A percentile compares a stretch with the other conserved stretches of the same genome.
phyloP scores from a whole-genome alignment of 169 alveolate genomes.

The Besnoitia besnoiti region DNA sequence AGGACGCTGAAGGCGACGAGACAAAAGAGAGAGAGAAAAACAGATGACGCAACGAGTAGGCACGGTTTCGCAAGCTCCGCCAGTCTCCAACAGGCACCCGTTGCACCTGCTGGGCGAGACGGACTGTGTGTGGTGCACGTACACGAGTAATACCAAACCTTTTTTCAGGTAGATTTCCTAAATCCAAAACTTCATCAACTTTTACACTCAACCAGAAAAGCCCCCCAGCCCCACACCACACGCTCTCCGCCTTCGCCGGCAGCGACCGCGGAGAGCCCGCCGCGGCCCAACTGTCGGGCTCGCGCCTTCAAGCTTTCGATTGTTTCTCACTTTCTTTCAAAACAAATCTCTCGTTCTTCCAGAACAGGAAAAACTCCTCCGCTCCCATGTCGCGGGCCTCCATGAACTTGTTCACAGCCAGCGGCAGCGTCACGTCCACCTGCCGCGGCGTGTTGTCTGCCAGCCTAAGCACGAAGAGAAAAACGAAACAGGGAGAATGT shows the following conservation, averaged over 20 bases:
- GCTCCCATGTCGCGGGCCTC: constrained; percentile 51
- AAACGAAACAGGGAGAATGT: neutral
- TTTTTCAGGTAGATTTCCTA: too few species aligned
- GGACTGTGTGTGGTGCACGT: too few species aligned
- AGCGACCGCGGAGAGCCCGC: too few species aligned
- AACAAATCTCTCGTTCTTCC: constrained; percentile 36
- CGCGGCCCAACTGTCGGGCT: too few species aligned
- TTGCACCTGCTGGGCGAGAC: too few species aligned
- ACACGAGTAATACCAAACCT: too few species aligned
- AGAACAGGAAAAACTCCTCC: constrained; percentile 40
- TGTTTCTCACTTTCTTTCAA: constrained; percentile 44
- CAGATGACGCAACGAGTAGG: neutral
- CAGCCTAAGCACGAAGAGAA: constrained; percentile 13
- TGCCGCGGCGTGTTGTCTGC: constrained; percentile 60
- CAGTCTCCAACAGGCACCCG: too few species aligned
- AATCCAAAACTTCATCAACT: too few species aligned
- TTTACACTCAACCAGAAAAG: too few species aligned
- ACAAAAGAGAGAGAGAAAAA: neutral
- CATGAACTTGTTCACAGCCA: constrained; percentile 40
- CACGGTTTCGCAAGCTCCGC: too few species aligned
- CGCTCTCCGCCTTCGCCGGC: neutral
- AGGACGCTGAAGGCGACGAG: constrained; percentile 42
- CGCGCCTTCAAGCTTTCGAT: neutral
- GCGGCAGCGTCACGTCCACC: constrained; percentile 40
- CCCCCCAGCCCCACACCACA: neutral